These are phyloP conservation scores for Paraphoma chrysanthemicola DNA, from an alignment of 2,329 filamentous ascomycete genomes.

Conservation along the genomic window DNA sequence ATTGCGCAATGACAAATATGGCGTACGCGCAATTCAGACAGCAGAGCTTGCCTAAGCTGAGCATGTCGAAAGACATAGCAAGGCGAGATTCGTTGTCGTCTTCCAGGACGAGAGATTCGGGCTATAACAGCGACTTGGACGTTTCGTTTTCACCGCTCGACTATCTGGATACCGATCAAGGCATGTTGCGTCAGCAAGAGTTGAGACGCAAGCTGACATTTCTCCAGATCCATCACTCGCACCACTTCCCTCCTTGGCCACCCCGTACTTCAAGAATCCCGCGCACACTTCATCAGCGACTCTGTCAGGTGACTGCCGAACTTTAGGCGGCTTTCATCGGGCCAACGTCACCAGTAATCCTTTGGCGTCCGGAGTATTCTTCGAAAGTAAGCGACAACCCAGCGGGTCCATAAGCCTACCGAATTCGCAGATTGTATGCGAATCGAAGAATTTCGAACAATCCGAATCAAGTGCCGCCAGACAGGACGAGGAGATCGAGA, in stretches of 20 bases:
- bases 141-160: constrained; percentile 35
- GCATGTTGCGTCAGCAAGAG: constrained; percentile 13
- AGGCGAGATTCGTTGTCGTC: constrained; percentile 37
- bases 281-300: constrained; percentile 6
- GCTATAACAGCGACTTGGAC: constrained; percentile 39
- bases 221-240: constrained; percentile 10
- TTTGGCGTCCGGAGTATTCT: background rate
- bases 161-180: constrained; percentile 15
- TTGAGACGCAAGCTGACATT: constrained; percentile 9
- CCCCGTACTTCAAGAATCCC: background rate
- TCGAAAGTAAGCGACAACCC: background rate
- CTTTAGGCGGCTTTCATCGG: background rate
- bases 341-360: background rate
- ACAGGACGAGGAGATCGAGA: constrained; percentile 27
- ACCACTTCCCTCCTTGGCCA: constrained; percentile 1
- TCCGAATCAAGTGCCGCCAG: background rate
- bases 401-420: background rate
- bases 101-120: constrained; percentile 37
- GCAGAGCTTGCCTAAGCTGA: constrained; percentile 23
- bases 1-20: constrained; percentile 22
- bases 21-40: constrained; percentile 10
- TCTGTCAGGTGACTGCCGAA: constrained; percentile 5
- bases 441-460: background rate
- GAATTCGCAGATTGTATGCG: background rate
- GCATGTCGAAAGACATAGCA: constrained; percentile 17